Base-by-base conservation (phyloP, 2,329 filamentous ascomycete species). In the Cercospora berteroae region DNA sequence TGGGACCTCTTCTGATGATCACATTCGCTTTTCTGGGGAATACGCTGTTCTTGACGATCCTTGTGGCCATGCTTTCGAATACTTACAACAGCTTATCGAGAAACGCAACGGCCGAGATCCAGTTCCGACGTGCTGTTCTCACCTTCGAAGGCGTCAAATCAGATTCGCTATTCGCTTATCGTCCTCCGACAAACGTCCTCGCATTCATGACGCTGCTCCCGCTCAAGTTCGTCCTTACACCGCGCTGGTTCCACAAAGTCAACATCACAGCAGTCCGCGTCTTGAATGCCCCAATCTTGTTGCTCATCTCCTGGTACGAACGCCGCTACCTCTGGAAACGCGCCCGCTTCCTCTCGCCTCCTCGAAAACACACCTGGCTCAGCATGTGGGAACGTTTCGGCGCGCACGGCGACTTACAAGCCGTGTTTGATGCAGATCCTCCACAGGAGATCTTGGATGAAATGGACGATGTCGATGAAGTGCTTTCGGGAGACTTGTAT, bases 191-290 rank as follows among this genome's bases (percentile, higher is more conserved):
- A 80, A 96, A 96, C 75, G 87, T 96, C 67, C 79, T 94, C 20
- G 92, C 92, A 23, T 83, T 95, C 29, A 80, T 92, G 67, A 77
- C 93, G 29, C 83, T 95, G 16, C 83, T 94, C 1, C 92, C 92
- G 0, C 84, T 95, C 68, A 93, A 93, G 73, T 91, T 91, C 73
- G 73, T 91, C n/a, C 83, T 93, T 39, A 88, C 88, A n/a, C 88
- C 90, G 0, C 88, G 92, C 55, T 94, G 91, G 91, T 95, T 95
- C 76, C 92, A 96, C 82, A 95, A 94, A 80, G 90, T 94, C 74
- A 93, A 96, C 76, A 91, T 96, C 66, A 87, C 88, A 66, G 86
- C 87, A 9, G 89, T 95, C 23, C 88, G 91, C 42, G 80, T 88
- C 8, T 84, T 94, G 74, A 95, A 95, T 77, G 83, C 91, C 2